Evolutionary conservation across 352 stramenopile genomes (phyloP).

Genomic region (Phytophthora ohioensis): DNA sequence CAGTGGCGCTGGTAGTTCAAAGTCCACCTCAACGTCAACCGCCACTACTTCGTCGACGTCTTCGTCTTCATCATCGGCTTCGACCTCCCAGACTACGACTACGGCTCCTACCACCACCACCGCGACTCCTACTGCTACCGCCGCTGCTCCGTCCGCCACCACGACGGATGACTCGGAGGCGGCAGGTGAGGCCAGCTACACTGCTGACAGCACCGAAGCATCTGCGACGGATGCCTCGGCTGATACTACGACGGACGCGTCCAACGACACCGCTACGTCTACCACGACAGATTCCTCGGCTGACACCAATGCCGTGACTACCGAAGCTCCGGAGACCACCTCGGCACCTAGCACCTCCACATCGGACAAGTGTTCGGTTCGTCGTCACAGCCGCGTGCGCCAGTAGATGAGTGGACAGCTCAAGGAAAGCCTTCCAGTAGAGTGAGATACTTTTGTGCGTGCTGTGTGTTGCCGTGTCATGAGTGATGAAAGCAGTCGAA

Average conservation of each 20-base stretch:
- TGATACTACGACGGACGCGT: conserved; percentile 6
- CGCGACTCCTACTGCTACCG: conserved; percentile 4
- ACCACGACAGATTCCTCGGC: conserved; percentile 6
- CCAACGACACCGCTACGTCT: background rate
- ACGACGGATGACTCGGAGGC: conserved; percentile 27
- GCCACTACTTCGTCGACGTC: conserved; percentile 5
- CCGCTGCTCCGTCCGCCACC: conserved; percentile 7
- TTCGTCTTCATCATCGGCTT: conserved; percentile 11
- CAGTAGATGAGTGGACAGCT: conserved; percentile 2
- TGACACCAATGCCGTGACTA: background rate
- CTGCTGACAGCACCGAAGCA: background rate
- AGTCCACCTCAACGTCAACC: background rate
- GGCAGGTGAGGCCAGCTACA: conserved; percentile 23
- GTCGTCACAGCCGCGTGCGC: conserved; percentile 9
- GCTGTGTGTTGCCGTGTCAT: background rate
- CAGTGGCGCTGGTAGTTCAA: conserved; percentile 22
- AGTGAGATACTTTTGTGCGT: background rate
- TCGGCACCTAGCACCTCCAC: conserved; percentile 3
- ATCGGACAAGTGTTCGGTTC: conserved; percentile 24
- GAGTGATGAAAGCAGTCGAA: background rate
- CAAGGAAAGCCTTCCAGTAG: background rate
- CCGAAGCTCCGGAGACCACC: conserved; percentile 7
- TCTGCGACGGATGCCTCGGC: conserved; percentile 6
- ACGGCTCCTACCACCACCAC: conserved; percentile 7
- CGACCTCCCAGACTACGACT: conserved; percentile 6